These are phyloP conservation scores for Vicia faba DNA, from an alignment of 306 rosid species.

Conservation along the genomic window DNA sequence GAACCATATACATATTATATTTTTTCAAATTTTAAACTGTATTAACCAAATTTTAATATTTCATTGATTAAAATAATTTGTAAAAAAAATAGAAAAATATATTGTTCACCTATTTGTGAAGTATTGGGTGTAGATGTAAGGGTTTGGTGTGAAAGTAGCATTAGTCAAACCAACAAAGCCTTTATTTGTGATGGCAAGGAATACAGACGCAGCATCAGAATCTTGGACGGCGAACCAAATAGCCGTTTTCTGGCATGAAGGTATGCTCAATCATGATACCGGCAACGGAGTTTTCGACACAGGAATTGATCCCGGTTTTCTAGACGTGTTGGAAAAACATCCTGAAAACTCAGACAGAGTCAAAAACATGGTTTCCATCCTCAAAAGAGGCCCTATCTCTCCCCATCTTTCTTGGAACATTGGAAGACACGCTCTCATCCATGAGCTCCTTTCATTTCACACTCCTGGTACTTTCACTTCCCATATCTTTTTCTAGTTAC, in stretches of 20 bases:
- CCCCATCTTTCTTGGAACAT: slow-evolving; percentile 64
- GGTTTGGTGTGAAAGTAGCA: too few relatives aligned
- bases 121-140: too few relatives aligned
- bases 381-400: slow-evolving; percentile 74
- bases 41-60: too few relatives aligned
- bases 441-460: slow-evolving; percentile 70
- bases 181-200: too few relatives aligned
- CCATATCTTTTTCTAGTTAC: too few relatives aligned
- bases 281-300: slow-evolving; percentile 76
- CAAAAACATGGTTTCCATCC: slow-evolving; percentile 80
- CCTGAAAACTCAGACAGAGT: slow-evolving; percentile 88
- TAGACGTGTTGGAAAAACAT: slow-evolving; percentile 83
- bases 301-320: slow-evolving; percentile 70
- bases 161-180: too few relatives aligned
- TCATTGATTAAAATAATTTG: too few relatives aligned
- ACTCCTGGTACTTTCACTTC: slow-evolving; percentile 55
- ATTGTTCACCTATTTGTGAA: too few relatives aligned
- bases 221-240: slow-evolving; percentile 23
- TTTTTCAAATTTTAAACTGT: too few relatives aligned
- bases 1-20: too few relatives aligned
- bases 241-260: slow-evolving; percentile 73
- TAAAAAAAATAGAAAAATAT: too few relatives aligned
- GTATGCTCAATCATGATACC: slow-evolving; percentile 71
- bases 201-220: too few relatives aligned
- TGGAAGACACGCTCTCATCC: slow-evolving; percentile 55